Evolutionary conservation across 306 rosid genomes (phyloP), one percentile per base, ranked within the genome.

Genomic region (Heteromeles arbutifolia): DNA sequence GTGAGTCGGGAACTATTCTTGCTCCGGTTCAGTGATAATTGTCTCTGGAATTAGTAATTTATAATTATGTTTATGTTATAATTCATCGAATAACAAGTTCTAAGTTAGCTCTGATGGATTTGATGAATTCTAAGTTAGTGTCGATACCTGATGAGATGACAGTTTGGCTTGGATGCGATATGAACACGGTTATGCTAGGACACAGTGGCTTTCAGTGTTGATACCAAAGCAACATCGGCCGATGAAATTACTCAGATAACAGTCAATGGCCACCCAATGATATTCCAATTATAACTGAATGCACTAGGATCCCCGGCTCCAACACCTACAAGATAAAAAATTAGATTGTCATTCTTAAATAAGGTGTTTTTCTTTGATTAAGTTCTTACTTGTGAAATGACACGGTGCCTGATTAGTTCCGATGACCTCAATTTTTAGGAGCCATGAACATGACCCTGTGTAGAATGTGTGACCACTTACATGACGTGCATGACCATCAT

Each of bases 231-330:
- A 32, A 32, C 37, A 32, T 32, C 7, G 37, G 37, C 37, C 37
- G 7, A 32, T 32, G 37, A 32, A 32, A 32, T 32, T 32, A 32
- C 37, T 32, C 37, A 32, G 1, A 32, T 32, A 32, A 32, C 7
- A 32, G 37, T 5, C 7, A 5, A 32, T 0, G 37, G 37, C 7
- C 37, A 32, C 95, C 98, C 68, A 93, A 83, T 73, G 96, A 77
- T 67, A 93, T 73, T 54, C 98, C 98, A 28, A 93, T 87, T 21
- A 90, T 90, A 68, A 93, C 91, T 66, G 98, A 93, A 78, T 89
- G 98, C 67, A 91, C 91, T 80, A 93, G 88, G 52, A 93, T 93
- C 80, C 98, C 96, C 69, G 90, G 15, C 80, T 93, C 95, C 89
- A 93, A 78, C 69, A 87, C 98, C 96, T 92, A 37, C 26, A 59